phyloP scores from a whole-genome alignment of 2,329 filamentous ascomycete genomes.

The Monilinia vaccinii-corymbosi region DNA sequence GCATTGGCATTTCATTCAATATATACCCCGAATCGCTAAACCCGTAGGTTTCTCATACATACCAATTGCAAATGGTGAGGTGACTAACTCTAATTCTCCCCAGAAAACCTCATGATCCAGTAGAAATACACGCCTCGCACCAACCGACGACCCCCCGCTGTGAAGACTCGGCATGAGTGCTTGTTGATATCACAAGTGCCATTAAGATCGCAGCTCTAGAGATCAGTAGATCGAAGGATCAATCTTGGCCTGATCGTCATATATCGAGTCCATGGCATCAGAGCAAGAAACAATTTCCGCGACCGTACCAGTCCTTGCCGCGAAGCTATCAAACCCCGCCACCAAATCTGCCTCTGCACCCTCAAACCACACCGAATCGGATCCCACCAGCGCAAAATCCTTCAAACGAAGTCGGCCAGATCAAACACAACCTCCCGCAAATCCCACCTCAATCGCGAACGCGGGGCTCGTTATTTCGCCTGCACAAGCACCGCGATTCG shows the following conservation, averaged over 20 bases:
- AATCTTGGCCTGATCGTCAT: not conserved
- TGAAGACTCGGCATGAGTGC: constrained; percentile 22
- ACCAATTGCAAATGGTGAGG: not conserved
- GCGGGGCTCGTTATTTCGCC: constrained; percentile 25
- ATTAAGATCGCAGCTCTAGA: constrained; percentile 10
- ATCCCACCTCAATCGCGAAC: constrained; percentile 23
- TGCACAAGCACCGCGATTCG: constrained; percentile 28
- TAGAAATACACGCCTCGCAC: constrained; percentile 13
- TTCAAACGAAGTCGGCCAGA: constrained; percentile 27
- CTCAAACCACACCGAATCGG: constrained; percentile 14
- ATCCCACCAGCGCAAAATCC: constrained; percentile 22
- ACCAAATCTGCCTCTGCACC: constrained; percentile 14
- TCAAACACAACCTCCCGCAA: constrained; percentile 16
- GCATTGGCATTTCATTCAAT: not conserved
- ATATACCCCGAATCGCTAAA: constrained; percentile 2
- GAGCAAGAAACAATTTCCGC: constrained; percentile 22
- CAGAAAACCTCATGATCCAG: constrained; percentile 15
- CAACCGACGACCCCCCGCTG: constrained; percentile 3
- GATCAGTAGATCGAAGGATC: not conserved
- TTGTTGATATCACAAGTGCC: constrained; percentile 15
- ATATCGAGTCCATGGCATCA: constrained; percentile 24
- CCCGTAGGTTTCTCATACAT: constrained; percentile 4
- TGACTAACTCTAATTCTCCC: constrained; percentile 9
- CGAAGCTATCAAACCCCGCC: constrained; percentile 18
- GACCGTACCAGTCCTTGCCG: constrained; percentile 20